Evolutionary conservation across 306 rosid species (phyloP), one percentile per base, ranked within the genome.

Genomic region (Purshia tridentata): DNA sequence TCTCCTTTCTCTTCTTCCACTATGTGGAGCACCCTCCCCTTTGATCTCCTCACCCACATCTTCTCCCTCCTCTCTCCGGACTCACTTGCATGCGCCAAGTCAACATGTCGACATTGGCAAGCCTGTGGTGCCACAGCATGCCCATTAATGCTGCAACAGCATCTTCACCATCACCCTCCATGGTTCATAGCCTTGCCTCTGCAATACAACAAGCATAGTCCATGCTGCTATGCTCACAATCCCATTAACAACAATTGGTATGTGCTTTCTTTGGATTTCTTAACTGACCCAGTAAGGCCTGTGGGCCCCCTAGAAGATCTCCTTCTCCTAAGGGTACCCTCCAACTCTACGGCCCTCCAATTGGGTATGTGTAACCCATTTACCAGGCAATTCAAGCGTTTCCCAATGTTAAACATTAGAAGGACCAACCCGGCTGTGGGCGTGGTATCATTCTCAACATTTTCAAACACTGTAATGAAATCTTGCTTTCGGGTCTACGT

Each of bases 361-460:
- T 47, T 93, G 41, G 76, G 75, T 29, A 40, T 86, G 4, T 86
- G 92, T 69, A 93, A 91, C 55, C 97, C 96, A 10, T 93, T 91
- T 40, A 83, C 96, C 0, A 72, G 69, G 48, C 88, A 87, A 50
- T 82, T 84, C 52, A 84, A 78, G 59, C 57, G 44, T 63, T 88
- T 93, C 13, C 93, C 93, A 1, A 46, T 0, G 46, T 67, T 89
- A 15, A 81, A 73, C 67, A 65, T 75, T 41, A 35, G 86, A 65
- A 86, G 98, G 54, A 86, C 91, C 69, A 93, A 90, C 63, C 97
- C 92, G 0, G 96, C 91, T 1, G 77, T 85, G 14, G 93, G 97
- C 15, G 82, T 88, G 12, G 52, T 80, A 9, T 20, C 82, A 55
- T 48, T 45, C 0, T 22, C 53, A 1, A 4, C 39, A 3, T 11